Conservation (phyloP, 2,329 filamentous ascomycete species). For the Neonectria punicea region DNA sequence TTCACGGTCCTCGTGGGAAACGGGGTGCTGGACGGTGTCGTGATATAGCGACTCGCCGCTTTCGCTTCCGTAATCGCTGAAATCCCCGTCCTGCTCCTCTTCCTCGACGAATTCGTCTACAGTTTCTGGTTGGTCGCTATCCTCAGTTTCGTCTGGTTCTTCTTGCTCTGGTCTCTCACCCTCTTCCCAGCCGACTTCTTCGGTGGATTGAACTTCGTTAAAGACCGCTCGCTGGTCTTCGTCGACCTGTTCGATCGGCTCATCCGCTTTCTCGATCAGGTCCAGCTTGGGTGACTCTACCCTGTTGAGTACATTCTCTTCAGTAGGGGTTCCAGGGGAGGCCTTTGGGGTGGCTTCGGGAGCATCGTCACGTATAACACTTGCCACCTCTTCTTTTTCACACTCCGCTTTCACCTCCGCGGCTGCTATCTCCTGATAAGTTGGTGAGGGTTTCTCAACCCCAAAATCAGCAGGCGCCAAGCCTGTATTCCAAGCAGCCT, state of each 20-base stretch:
- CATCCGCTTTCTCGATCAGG: conserved; percentile 49
- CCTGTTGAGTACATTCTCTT: neutral
- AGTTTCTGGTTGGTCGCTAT: conserved; percentile 23
- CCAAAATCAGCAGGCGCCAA: conserved; percentile 22
- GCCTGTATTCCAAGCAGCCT: conserved; percentile 27
- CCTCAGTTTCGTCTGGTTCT: conserved; percentile 20
- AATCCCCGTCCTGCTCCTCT: conserved; percentile 50
- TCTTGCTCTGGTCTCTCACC: neutral
- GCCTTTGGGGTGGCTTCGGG: neutral
- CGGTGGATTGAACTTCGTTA: neutral
- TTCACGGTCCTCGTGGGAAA: conserved; percentile 90
- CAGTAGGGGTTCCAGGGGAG: neutral
- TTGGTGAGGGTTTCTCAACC: conserved; percentile 6
- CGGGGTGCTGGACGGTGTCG: conserved; percentile 66
- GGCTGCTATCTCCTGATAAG: conserved; percentile 17
- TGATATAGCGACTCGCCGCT: conserved; percentile 73
- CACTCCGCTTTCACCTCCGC: conserved; percentile 1
- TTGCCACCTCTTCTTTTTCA: conserved; percentile 24
- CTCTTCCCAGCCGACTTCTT: neutral
- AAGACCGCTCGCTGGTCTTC: neutral
- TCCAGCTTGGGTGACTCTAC: conserved; percentile 41
- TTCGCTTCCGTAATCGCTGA: conserved; percentile 64
- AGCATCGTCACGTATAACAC: conserved; percentile 21
- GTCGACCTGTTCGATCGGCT: conserved; percentile 24
- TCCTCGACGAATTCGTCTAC: conserved; percentile 48